Evolutionary conservation across 768 basidiomycete genomes (phyloP), one percentile per base, ranked within the genome.

Genomic region (Brasilioporus rufonigricans): DNA sequence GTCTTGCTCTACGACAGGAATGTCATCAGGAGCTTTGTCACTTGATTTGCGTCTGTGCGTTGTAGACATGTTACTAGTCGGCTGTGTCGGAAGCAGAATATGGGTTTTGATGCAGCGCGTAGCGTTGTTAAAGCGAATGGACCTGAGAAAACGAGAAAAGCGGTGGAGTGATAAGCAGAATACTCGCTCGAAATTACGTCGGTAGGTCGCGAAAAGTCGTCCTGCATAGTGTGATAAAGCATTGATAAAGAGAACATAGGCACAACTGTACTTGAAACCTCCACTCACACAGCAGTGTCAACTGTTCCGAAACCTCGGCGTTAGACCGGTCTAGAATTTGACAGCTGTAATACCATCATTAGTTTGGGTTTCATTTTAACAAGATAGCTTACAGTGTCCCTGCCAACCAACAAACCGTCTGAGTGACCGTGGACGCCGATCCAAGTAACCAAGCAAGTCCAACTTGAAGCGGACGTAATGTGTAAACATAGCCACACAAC

Each of bases 31-130:
- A 51, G 72, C 69, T 51, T 76, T 77, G 55, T 68, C 72, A 63
- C 80, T 80, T 5, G 76, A 74, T 64, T 76, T 79, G 54, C 77
- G 72, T 58, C 73, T 63, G 62, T 81, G 80, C 40, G 75, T 59
- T 18, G 56, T 16, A 38, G 60, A 53, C 56, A 58, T 58, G 27
- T 44, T n/a, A n/a, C n/a, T n/a, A n/a, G n/a, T n/a, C 48, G 29
- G 21, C 35, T 48, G 43, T n/a, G 44, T 44, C 29, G 50, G 45
- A 44, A 26, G 29, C 21, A 43, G 39, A 33, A 9, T 45, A 35
- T 23, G 12, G 18, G 19, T 19, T 23, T 41, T 40, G 51, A 50
- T 44, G 26, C 12, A 19, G 43, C 43, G 47, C 35, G 45, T 18
- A 43, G 50, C n/a, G 53, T 26, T 47, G 44, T 45, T 45, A 32